phyloP scores from a whole-genome alignment of 2,329 filamentous ascomycete species.

The Hysterium pulicare region DNA sequence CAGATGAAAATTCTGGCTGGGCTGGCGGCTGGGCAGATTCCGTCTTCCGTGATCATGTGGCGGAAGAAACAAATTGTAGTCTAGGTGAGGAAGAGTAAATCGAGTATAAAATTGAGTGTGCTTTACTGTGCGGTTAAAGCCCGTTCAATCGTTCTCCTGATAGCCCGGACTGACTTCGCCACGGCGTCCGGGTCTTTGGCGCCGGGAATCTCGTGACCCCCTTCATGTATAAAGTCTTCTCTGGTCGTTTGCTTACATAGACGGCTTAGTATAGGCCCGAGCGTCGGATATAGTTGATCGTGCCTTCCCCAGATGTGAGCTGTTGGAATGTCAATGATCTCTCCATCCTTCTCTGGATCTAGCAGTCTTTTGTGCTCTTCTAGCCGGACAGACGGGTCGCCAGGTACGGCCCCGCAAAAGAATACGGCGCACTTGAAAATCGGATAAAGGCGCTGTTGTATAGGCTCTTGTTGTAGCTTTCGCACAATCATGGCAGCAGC shows the following conservation, averaged over 20 bases:
- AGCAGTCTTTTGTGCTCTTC: background rate
- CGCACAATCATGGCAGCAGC: conserved; percentile 3
- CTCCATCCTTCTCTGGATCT: background rate
- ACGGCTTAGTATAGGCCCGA: background rate
- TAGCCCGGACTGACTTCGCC: background rate
- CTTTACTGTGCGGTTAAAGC: no score
- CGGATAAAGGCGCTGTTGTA: background rate
- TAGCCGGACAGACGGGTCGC: background rate
- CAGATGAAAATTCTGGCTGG: conserved; percentile 14
- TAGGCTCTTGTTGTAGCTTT: background rate
- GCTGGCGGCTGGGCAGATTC: conserved; percentile 11
- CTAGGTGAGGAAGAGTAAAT: no score
- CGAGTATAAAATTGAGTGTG: no score
- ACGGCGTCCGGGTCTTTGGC: background rate
- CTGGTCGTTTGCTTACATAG: conserved; percentile 2
- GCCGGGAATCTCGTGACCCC: conserved; percentile 10
- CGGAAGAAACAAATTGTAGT: background rate
- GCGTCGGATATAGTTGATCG: conserved; percentile 5
- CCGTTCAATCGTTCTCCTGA: conserved; percentile 1
- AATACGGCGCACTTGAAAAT: conserved; percentile 1
- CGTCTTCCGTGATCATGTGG: conserved; percentile 9
- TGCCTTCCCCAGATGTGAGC: conserved; percentile 3
- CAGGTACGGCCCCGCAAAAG: background rate
- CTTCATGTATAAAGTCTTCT: conserved; percentile 5
- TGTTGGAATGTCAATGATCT: background rate